These are phyloP conservation scores for Phytophthora capsici DNA, from an alignment of 352 stramenopile genomes.

Conservation along the genomic window DNA sequence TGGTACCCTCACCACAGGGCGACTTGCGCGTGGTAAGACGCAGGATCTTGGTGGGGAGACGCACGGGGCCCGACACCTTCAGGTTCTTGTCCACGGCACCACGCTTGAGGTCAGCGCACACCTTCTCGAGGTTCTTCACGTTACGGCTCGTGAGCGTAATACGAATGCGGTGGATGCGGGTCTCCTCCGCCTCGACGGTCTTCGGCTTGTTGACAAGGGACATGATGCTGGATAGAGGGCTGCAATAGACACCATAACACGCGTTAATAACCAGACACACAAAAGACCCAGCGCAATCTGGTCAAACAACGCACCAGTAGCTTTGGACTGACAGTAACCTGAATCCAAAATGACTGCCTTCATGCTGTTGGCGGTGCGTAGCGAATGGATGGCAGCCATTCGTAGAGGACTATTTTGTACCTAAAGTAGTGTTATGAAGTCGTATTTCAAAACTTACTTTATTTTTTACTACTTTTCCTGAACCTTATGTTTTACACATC, in stretches of 20 bases:
- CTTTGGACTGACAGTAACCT: conserved; percentile 91
- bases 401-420: background rate
- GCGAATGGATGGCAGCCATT: conserved; percentile 40
- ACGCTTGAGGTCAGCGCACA: conserved; percentile 99
- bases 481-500: conserved; percentile 9
- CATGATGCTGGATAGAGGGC: conserved; percentile 89
- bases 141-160: conserved; percentile 99
- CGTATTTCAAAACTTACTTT: background rate
- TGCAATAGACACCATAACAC: conserved; percentile 25
- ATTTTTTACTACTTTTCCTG: conserved; percentile 5
- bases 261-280: conserved; percentile 17
- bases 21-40: conserved; percentile 99
- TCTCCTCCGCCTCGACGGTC: conserved; percentile 86
- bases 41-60: conserved; percentile 99
- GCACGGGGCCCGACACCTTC: conserved; percentile 97
- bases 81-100: conserved; percentile 98
- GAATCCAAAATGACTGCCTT: conserved; percentile 81
- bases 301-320: conserved; percentile 63
- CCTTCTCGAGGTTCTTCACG: conserved; percentile 99
- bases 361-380: conserved; percentile 4
- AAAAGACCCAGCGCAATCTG: background rate
- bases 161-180: conserved; percentile 96
- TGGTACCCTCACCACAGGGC: conserved; percentile 98
- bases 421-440: conserved; percentile 2
- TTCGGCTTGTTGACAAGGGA: conserved; percentile 89